Conservation (phyloP, 2,329 filamentous ascomycete species). For the Tolypocladium album region DNA sequence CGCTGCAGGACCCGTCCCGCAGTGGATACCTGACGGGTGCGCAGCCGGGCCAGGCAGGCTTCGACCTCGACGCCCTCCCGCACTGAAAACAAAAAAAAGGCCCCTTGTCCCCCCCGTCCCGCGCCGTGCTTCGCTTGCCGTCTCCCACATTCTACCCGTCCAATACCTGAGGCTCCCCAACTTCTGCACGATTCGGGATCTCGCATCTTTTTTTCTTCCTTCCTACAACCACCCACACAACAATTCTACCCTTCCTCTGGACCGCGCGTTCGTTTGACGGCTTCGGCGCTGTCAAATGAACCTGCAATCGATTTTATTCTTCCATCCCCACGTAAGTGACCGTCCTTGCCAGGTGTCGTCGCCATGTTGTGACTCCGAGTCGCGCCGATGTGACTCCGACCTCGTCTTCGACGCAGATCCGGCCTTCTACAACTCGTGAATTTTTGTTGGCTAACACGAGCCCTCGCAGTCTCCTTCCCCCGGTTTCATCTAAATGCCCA, state of each 20-base stretch:
- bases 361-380: neutral
- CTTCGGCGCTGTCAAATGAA: conserved; percentile 89
- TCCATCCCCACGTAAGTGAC: conserved; percentile 53
- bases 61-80: neutral
- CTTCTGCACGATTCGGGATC: neutral
- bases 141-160: conserved; percentile 2
- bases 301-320: conserved; percentile 64
- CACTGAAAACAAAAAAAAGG: neutral
- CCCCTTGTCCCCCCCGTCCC: neutral
- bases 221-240: conserved; percentile 2
- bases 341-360: neutral
- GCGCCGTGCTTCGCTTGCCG: neutral
- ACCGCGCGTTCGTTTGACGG: conserved; percentile 89
- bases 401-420: neutral
- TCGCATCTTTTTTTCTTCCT: conserved; percentile 6
- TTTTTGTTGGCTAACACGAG: neutral
- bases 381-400: neutral
- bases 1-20: neutral
- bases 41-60: neutral
- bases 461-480: conserved; percentile 39
- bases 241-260: conserved; percentile 14
- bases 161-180: conserved; percentile 1
- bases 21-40: neutral
- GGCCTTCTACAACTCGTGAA: neutral
- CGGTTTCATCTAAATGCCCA: conserved; percentile 82